These are phyloP conservation scores for Fennellomyces sp. DNA, from an alignment of 371 early-diverging fungal species.

Conservation along the genomic window DNA sequence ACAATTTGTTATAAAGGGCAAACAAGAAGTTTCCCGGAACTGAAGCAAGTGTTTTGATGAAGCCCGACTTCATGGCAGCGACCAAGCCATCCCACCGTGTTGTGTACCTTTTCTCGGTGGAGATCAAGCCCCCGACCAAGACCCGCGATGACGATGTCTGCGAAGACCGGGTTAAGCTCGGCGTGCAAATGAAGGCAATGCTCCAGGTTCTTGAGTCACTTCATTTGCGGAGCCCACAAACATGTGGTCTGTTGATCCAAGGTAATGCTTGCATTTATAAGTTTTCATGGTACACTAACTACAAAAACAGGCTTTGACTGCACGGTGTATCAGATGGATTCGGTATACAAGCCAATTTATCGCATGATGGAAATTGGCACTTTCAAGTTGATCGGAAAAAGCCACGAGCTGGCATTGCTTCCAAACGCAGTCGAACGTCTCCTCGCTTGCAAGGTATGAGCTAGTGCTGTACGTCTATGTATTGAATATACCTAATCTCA, in stretches of 20 bases:
- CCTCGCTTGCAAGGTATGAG: constrained; percentile 2
- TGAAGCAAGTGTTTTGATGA: not conserved
- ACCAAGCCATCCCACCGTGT: not conserved
- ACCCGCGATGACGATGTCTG: not conserved
- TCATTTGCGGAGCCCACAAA: not conserved
- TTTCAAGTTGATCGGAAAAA: not conserved
- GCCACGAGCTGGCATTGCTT: not conserved
- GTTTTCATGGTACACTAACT: not conserved
- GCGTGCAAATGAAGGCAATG: constrained; percentile 1
- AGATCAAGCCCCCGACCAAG: not conserved
- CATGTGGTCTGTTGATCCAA: not conserved
- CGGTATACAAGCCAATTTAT: not conserved
- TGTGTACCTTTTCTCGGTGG: not conserved
- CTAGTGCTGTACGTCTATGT: too few species aligned
- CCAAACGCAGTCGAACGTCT: not conserved
- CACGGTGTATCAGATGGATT: not conserved
- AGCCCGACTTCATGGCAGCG: not conserved
- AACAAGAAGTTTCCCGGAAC: not conserved
- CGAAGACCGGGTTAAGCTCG: not conserved
- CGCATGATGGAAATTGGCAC: not conserved
- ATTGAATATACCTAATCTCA: too few species aligned
- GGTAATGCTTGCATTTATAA: not conserved
- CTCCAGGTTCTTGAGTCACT: not conserved
- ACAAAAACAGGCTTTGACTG: not conserved
- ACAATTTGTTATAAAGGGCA: not conserved